Evolutionary conservation across 176 grass and related monocot species (phyloP).

Genomic region (Carex littledalei): DNA sequence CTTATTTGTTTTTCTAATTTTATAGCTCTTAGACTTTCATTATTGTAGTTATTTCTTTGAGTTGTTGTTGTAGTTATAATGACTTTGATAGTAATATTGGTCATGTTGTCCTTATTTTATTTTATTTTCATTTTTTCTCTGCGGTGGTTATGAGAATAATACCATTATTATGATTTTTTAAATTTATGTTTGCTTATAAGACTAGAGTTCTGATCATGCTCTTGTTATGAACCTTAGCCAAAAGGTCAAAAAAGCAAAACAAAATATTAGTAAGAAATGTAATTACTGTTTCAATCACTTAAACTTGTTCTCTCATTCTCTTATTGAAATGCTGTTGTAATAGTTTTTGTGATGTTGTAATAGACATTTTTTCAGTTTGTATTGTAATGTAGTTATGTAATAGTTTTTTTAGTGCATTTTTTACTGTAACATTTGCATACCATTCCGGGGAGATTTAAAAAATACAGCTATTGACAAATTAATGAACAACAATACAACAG

Average conservation of each 20-base stretch:
- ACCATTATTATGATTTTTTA: neutral
- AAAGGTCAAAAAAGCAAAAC: neutral
- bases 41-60: neutral
- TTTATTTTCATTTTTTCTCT: neutral
- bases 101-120: neutral
- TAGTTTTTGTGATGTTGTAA: no score
- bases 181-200: neutral
- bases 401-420: no score
- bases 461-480: no score
- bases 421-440: no score
- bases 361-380: no score
- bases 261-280: neutral
- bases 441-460: no score
- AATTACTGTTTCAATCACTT: neutral
- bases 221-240: neutral
- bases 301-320: conserved; percentile 10
- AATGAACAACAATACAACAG: no score
- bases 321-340: conserved; percentile 29
- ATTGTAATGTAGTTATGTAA: no score
- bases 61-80: neutral
- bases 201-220: neutral
- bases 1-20: neutral
- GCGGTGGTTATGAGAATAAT: neutral
- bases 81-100: neutral
- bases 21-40: neutral